These are phyloP conservation scores for Datisca glomerata DNA, from an alignment of 306 rosid species.

Conservation along the genomic window DNA sequence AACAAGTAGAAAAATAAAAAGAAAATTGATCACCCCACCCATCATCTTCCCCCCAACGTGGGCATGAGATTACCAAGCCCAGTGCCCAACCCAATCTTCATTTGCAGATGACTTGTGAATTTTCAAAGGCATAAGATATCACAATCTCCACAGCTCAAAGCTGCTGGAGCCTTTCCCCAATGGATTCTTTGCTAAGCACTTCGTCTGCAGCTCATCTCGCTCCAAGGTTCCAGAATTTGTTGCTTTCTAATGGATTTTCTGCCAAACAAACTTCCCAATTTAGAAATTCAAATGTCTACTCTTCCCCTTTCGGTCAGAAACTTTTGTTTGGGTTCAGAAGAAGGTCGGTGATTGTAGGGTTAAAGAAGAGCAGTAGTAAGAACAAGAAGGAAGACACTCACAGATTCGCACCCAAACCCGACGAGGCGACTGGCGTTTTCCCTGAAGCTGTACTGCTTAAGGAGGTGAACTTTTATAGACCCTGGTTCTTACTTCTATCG, in stretches of 20 bases:
- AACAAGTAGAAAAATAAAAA: too few relatives aligned
- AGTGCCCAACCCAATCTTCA: too few relatives aligned
- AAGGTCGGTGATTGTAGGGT: conserved; percentile 36
- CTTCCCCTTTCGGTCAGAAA: conserved; percentile 17
- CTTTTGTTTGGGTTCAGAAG: conserved; percentile 16
- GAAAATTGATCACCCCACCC: too few relatives aligned
- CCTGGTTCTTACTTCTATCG: too few relatives aligned
- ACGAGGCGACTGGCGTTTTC: conserved; percentile 61
- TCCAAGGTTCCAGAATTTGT: conserved; percentile 11
- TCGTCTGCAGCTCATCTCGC: conserved; percentile 23
- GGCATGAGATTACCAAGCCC: too few relatives aligned
- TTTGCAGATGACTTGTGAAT: too few relatives aligned
- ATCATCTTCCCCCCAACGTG: too few relatives aligned
- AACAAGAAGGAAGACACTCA: conserved; percentile 46
- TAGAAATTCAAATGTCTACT: conserved; percentile 14
- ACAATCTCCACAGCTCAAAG: too few relatives aligned
- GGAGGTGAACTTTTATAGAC: conserved; percentile 35
- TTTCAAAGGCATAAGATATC: too few relatives aligned
- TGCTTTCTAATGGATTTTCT: conserved; percentile 8
- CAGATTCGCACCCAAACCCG: conserved; percentile 44
- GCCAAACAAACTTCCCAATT: conserved; percentile 12
- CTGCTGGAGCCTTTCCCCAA: too few relatives aligned
- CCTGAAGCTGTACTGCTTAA: conserved; percentile 89
- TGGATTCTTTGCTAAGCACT: conserved; percentile 34
- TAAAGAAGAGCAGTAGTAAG: conserved; percentile 23